Conservation (phyloP, 139 green algal species). For the Volvox africanus region DNA sequence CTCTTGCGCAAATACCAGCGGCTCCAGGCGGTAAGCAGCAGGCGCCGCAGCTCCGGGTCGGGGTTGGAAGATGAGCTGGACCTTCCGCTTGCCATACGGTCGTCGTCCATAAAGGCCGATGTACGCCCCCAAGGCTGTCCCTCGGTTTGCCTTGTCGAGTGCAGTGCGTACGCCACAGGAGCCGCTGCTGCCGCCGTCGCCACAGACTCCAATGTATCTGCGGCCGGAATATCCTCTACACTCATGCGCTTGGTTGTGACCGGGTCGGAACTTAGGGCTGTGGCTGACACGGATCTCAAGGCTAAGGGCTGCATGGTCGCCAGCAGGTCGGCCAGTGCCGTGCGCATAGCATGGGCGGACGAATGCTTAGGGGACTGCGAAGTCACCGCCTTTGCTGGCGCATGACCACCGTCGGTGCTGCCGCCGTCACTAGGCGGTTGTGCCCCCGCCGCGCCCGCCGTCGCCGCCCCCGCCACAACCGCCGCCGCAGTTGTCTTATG, state of each 20-base stretch:
- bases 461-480: background rate
- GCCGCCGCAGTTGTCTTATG: background rate
- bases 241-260: background rate
- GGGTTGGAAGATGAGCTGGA: background rate
- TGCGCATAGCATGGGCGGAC: background rate
- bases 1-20: conserved; percentile 34
- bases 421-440: background rate
- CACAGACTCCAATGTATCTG: background rate
- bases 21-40: conserved; percentile 43
- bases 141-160: background rate
- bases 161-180: background rate
- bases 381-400: background rate
- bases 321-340: background rate
- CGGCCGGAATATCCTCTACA: background rate
- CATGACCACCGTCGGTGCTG: background rate
- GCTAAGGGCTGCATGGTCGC: background rate
- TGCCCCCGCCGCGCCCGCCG: background rate
- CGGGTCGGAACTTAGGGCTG: background rate
- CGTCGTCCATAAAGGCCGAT: too few species aligned
- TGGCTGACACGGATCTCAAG: background rate
- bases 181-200: background rate
- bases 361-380: background rate
- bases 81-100: background rate
- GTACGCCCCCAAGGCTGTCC: background rate
- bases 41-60: conserved; percentile 30